Evolutionary conservation across 176 grass and related monocot species (phyloP), one percentile per base, ranked within the genome.

Genomic region (Puya raimondii): DNA sequence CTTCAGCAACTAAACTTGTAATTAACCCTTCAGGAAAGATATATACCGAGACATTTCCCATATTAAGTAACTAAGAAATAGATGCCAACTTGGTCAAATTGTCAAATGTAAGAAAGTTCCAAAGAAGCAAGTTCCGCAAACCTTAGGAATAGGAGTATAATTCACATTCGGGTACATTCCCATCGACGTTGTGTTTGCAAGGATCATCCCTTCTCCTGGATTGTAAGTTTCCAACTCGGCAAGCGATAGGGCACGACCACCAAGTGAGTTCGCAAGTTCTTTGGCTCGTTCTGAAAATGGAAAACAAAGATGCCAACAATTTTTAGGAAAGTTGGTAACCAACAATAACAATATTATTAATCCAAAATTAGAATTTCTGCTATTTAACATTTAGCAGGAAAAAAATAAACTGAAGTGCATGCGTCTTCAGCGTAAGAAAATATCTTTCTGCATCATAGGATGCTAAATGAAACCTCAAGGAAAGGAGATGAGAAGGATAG

Each of bases 151-250:
- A 70, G 94, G 94, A 51, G 94, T 99, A 70, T 99, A 84, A 63
- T 90, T 84, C 63, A 93, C 72, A 82, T 90, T 90, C 72, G 94
- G 94, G 68, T 90, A 78, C 94, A 99, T 99, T 79, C 89, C 94
- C 26, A 99, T 90, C 49, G 94, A 91, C 82, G 94, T 93, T 26
- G 94, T 85, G 82, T 99, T 99, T 69, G 89, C 94, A 84, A 99
- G 94, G 90, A 99, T 88, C 89, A 99, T 99, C 27, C 86, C 86
- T 51, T 84, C 84, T 69, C 93, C 84, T 0, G 94, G 94, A 82
- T 90, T 79, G 82, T 79, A 99, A 64, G 80, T 90, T 90, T 93
- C 89, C 78, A 99, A 72, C 53, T 99, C 94, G 67, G 66, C 80
- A 2, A 99, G 72, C 64, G 84, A 88, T 64, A 99, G 66, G n/a